Percentiles rank a stretch among this genome's conserved stretches.
phyloP scores from a whole-genome alignment of 129 eudicot genomes.

The Artemisia argyi region DNA sequence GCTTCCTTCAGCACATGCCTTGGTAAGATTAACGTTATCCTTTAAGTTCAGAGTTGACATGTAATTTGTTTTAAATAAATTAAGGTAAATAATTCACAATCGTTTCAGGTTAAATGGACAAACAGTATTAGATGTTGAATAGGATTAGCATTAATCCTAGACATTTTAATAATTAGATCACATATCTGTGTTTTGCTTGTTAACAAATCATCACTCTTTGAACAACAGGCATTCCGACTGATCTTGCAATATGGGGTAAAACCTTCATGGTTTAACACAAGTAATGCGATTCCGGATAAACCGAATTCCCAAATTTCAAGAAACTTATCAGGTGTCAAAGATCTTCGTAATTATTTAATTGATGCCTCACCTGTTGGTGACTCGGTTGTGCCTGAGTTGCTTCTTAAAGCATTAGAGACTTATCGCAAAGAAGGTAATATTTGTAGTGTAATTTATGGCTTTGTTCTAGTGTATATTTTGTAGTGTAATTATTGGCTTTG shows the following conservation, averaged over 20 bases:
- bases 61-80: not conserved
- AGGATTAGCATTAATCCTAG: not conserved
- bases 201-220: not conserved
- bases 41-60: not conserved
- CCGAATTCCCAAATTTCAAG: slow-evolving; percentile 45
- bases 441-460: not conserved
- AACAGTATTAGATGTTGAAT: not conserved
- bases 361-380: slow-evolving; percentile 75
- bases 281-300: slow-evolving; percentile 36
- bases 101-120: not conserved
- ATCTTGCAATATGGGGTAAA: slow-evolving; percentile 91
- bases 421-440: slow-evolving; percentile 79
- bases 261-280: slow-evolving; percentile 76
- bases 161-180: too few species aligned
- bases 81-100: slow-evolving; percentile 6
- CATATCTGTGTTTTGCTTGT: too few species aligned
- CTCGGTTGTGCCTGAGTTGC: slow-evolving; percentile 90
- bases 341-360: slow-evolving; percentile 86
- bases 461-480: slow-evolving; percentile 4
- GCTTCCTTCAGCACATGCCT: slow-evolving; percentile 92
- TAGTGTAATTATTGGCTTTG: not conserved
- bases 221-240: slow-evolving; percentile 77
- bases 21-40: slow-evolving; percentile 48
- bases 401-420: slow-evolving; percentile 95
- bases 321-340: slow-evolving; percentile 54